Percentiles rank a stretch among this genome's conserved stretches.
These are phyloP conservation scores for Fragaria nilgerrensis DNA, from an alignment of 306 rosid species.

Conservation along the genomic window DNA sequence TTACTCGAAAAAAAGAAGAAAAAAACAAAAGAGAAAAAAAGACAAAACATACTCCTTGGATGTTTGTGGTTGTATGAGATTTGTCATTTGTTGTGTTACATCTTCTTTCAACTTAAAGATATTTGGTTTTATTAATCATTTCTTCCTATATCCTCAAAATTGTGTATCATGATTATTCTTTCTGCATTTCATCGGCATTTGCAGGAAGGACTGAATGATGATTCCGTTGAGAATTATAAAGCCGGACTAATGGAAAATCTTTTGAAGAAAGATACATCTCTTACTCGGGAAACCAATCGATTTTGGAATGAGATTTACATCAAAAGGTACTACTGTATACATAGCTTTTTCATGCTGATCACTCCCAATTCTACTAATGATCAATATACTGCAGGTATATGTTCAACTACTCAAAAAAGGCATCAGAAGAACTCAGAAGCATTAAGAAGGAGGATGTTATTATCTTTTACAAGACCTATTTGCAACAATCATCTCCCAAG, in stretches of 20 bases:
- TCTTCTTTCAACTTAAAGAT: neutral
- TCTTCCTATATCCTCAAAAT: constrained; percentile 13
- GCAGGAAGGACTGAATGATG: constrained; percentile 75
- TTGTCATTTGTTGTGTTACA: neutral
- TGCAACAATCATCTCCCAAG: constrained; percentile 61
- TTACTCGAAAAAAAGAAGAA: neutral
- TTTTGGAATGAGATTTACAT: constrained; percentile 76
- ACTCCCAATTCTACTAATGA: neutral
- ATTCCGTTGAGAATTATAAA: constrained; percentile 71
- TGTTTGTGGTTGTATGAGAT: neutral
- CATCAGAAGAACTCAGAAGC: constrained; percentile 66
- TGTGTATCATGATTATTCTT: neutral
- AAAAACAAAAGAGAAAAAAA: neutral
- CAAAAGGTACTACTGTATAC: constrained; percentile 51
- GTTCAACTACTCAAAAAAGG: constrained; percentile 67
- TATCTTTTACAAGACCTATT: constrained; percentile 62
- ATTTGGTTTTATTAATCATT: neutral
- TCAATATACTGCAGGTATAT: constrained; percentile 58
- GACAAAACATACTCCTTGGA: no score
- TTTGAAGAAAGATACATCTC: constrained; percentile 89
- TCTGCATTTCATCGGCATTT: constrained; percentile 17
- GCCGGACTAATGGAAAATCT: constrained; percentile 70
- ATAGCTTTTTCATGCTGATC: neutral
- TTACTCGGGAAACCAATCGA: constrained; percentile 66
- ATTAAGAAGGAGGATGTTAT: constrained; percentile 60